Percentiles rank a stretch among this genome's conserved stretches.
Conservation (phyloP, 108 stramenopile species). For the Skeletonema grethae region DNA sequence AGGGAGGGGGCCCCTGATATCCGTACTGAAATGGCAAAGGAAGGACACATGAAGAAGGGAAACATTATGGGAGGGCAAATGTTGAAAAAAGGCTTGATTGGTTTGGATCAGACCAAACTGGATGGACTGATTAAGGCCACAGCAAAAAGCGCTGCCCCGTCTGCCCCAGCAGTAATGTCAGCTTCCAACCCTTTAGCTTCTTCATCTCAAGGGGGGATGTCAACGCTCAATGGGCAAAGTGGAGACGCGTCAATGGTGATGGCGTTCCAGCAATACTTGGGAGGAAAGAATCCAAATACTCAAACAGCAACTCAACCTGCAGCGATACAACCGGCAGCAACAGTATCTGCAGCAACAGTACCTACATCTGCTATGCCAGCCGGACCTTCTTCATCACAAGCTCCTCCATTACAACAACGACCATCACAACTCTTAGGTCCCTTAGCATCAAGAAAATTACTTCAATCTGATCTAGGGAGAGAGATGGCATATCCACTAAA, state of each 20-base stretch:
- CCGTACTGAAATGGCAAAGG: constrained; percentile 48
- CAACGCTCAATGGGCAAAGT: background rate
- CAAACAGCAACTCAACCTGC: background rate
- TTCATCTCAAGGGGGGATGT: background rate
- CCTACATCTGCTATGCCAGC: background rate
- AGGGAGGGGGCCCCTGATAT: constrained; percentile 78
- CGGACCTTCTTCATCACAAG: background rate
- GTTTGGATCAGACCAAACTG: background rate
- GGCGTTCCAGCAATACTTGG: background rate
- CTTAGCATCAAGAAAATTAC: background rate
- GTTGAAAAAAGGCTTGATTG: constrained; percentile 16
- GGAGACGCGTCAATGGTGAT: background rate
- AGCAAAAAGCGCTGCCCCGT: background rate
- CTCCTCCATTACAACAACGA: background rate
- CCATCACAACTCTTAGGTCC: background rate
- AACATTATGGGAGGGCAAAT: background rate
- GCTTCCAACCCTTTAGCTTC: background rate
- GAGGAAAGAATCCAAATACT: background rate
- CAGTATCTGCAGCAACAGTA: background rate
- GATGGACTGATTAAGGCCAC: background rate
- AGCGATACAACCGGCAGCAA: background rate
- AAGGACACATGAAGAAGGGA: constrained; percentile 8
- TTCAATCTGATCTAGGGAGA: background rate
- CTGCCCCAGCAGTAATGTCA: background rate
- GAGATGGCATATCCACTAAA: background rate